Percentiles rank a stretch among this genome's conserved stretches.
phyloP scores from a whole-genome alignment of 2,329 filamentous ascomycete species.

The Phyllosticta citriasiana region DNA sequence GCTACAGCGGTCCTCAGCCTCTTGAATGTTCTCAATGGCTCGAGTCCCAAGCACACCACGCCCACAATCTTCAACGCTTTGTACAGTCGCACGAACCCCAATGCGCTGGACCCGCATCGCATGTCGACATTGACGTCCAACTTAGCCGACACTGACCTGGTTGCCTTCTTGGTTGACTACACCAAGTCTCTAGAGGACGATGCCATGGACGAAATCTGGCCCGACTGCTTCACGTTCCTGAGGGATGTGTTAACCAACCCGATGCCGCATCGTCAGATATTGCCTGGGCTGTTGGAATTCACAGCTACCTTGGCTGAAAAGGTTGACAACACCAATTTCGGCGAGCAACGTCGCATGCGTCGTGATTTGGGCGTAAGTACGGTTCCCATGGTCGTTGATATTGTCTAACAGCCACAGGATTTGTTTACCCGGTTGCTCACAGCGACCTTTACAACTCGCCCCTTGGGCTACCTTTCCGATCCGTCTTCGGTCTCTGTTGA shows the following conservation, averaged over 20 bases:
- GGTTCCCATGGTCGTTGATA: background rate
- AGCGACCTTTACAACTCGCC: conserved; percentile 87
- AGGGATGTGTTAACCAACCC: conserved; percentile 86
- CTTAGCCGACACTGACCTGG: conserved; percentile 71
- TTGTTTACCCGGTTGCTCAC: conserved; percentile 79
- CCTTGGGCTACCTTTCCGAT: conserved; percentile 59
- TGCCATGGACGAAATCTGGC: conserved; percentile 96
- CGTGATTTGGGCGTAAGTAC: conserved; percentile 70
- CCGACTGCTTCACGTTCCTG: conserved; percentile 83
- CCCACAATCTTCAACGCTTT: conserved; percentile 93
- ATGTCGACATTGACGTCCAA: conserved; percentile 85
- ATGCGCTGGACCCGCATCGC: conserved; percentile 63
- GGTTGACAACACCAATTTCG: conserved; percentile 95
- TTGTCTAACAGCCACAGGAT: conserved; percentile 49
- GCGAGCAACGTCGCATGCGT: conserved; percentile 86
- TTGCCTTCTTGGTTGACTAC: conserved; percentile 84
- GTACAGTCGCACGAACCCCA: conserved; percentile 84
- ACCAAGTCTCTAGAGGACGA: conserved; percentile 86
- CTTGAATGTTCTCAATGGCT: conserved; percentile 82
- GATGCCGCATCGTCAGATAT: conserved; percentile 83
- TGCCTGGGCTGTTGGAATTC: conserved; percentile 80
- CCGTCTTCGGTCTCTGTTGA: conserved; percentile 1
- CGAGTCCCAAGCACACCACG: conserved; percentile 80
- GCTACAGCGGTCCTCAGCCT: conserved; percentile 68
- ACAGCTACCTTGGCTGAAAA: conserved; percentile 85